phyloP scores from a whole-genome alignment of 164 flowering plant species.

The Annona cherimola region DNA sequence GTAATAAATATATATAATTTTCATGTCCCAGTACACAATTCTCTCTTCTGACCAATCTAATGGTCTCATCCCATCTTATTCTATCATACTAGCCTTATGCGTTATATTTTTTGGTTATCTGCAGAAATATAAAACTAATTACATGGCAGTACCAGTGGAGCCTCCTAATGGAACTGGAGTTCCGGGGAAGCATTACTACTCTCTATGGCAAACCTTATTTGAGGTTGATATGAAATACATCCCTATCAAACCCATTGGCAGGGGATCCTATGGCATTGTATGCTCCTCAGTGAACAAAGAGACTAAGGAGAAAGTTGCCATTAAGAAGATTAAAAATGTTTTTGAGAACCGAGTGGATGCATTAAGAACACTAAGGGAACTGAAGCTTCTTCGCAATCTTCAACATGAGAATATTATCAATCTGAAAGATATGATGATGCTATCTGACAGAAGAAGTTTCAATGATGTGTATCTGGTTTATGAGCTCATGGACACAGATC shows the following conservation, averaged over 20 bases:
- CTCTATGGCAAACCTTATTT: conserved; percentile 90
- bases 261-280: conserved; percentile 93
- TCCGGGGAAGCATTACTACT: conserved; percentile 77
- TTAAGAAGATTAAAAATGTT: conserved; percentile 80
- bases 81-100: too few species aligned
- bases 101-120: conserved; percentile 6
- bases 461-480: conserved; percentile 91
- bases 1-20: too few species aligned
- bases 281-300: conserved; percentile 87
- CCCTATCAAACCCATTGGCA: conserved; percentile 90
- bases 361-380: conserved; percentile 73
- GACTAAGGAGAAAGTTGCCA: conserved; percentile 88
- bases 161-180: conserved; percentile 65
- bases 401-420: conserved; percentile 81
- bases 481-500: conserved; percentile 95
- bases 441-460: conserved; percentile 59
- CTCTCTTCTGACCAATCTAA: too few species aligned
- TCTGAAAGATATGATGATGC: conserved; percentile 90
- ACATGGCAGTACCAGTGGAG: conserved; percentile 80
- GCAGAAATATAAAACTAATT: too few species aligned
- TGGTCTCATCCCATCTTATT: too few species aligned
- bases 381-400: conserved; percentile 82
- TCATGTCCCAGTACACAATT: too few species aligned
- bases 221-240: conserved; percentile 87
- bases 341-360: conserved; percentile 89